Percentiles rank a stretch among this genome's conserved stretches.
Evolutionary conservation across 345 rosid genomes (phyloP).

Genomic region (Hibiscus syriacus): DNA sequence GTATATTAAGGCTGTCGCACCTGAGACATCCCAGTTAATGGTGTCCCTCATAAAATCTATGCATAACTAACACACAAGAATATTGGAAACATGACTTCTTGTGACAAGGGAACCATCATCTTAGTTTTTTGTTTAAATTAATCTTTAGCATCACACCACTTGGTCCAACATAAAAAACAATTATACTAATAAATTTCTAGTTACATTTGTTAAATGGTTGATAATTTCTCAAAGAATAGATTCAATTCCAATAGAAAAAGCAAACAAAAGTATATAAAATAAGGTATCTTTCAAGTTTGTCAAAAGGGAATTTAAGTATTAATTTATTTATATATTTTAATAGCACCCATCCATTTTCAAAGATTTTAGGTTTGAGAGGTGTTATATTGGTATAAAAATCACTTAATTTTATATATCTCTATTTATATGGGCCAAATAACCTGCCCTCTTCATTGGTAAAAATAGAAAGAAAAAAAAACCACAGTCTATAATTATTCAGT

Average conservation of each 20-base stretch:
- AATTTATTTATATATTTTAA: neutral
- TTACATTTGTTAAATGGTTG: neutral
- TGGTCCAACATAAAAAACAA: neutral
- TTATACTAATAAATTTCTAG: neutral
- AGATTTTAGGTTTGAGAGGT: too few relatives aligned
- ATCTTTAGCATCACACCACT: conserved; percentile 6
- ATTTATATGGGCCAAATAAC: conserved; percentile 38
- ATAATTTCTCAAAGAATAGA: neutral
- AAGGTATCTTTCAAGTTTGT: conserved; percentile 19
- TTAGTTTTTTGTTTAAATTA: neutral
- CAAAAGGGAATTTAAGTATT: conserved; percentile 19
- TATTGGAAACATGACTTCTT: neutral
- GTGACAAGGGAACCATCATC: conserved; percentile 1
- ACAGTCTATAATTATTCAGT: too few relatives aligned
- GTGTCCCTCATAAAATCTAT: too few relatives aligned
- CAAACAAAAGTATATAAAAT: neutral
- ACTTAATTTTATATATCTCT: too few relatives aligned
- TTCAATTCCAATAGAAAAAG: neutral
- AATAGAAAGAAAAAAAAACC: neutral
- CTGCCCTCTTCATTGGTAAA: conserved; percentile 31
- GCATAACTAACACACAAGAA: neutral
- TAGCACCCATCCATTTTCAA: neutral
- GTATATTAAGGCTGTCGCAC: too few relatives aligned
- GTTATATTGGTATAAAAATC: too few relatives aligned
- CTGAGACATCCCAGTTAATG: too few relatives aligned